Conservation (phyloP, 1,284 basidiomycete genomes). For the Apiotrichum brassicae region DNA sequence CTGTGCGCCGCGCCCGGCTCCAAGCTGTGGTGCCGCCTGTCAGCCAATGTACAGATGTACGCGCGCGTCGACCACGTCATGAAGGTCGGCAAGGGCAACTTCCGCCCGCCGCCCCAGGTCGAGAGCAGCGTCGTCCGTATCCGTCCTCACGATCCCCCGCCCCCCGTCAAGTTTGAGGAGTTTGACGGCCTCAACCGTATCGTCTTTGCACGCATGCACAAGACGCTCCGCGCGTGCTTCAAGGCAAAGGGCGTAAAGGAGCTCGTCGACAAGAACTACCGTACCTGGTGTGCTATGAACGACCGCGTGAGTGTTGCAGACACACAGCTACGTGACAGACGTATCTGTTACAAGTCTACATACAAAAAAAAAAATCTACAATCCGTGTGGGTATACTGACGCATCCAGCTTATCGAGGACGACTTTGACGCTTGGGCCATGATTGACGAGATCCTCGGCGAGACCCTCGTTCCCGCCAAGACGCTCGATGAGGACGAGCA, state of each 20-base stretch:
- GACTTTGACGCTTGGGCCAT: conserved; percentile 62
- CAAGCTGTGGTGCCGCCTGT: conserved; percentile 86
- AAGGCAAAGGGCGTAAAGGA: conserved; percentile 89
- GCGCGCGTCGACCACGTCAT: conserved; percentile 93
- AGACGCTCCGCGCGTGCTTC: conserved; percentile 79
- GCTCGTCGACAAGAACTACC: conserved; percentile 89
- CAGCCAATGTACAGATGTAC: conserved; percentile 94
- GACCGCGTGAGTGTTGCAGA: too few species aligned
- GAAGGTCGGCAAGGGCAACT: conserved; percentile 94
- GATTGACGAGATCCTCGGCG: conserved; percentile 68
- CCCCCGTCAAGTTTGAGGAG: conserved; percentile 91
- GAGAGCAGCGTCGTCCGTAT: conserved; percentile 89
- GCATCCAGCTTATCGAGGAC: conserved; percentile 62
- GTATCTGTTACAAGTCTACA: too few species aligned
- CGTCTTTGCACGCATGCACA: conserved; percentile 84
- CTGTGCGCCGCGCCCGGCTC: conserved; percentile 81
- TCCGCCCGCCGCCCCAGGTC: conserved; percentile 91
- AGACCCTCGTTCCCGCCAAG: conserved; percentile 32
- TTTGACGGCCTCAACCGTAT: conserved; percentile 93
- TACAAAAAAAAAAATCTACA: conserved; percentile 4
- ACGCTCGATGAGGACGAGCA: conserved; percentile 18
- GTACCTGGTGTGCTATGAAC: conserved; percentile 85
- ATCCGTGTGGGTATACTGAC: neutral
- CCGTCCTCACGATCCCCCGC: conserved; percentile 88
- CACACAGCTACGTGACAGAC: too few species aligned